Evolutionary conservation across 2,329 filamentous ascomycete genomes (phyloP).

Genomic region (Fusarium odoratissimum): DNA sequence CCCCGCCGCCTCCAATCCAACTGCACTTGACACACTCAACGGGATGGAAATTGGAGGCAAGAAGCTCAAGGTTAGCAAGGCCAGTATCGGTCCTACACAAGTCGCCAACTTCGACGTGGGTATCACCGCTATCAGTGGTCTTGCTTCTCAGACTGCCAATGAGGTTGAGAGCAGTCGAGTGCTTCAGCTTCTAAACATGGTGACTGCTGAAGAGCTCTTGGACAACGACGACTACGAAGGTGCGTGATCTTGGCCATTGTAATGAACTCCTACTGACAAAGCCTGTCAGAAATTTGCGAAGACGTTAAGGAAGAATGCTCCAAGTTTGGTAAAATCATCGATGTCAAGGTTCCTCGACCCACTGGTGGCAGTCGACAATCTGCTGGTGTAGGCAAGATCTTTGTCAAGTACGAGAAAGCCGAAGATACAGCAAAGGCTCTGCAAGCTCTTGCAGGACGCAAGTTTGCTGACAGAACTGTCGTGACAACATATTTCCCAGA

Average conservation of each 20-base stretch:
- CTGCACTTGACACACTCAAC: slow-evolving; percentile 90
- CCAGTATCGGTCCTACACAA: slow-evolving; percentile 94
- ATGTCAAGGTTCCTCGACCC: slow-evolving; percentile 94
- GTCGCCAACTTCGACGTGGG: slow-evolving; percentile 92
- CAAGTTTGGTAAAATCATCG: slow-evolving; percentile 87
- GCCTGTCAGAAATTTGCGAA: slow-evolving; percentile 85
- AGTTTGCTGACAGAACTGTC: slow-evolving; percentile 96
- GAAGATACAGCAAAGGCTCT: slow-evolving; percentile 87
- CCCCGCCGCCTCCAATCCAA: slow-evolving; percentile 74
- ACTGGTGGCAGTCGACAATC: slow-evolving; percentile 84
- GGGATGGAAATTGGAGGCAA: slow-evolving; percentile 93
- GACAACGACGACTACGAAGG: slow-evolving; percentile 96
- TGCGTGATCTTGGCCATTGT: slow-evolving; percentile 53
- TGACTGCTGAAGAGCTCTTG: slow-evolving; percentile 93
- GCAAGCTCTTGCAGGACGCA: slow-evolving; percentile 89
- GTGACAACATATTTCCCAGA: slow-evolving; percentile 97
- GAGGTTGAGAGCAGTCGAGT: slow-evolving; percentile 86
- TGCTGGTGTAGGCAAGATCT: slow-evolving; percentile 96
- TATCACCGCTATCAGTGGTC: slow-evolving; percentile 97
- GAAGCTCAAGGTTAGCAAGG: slow-evolving; percentile 85
- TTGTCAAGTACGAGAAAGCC: slow-evolving; percentile 86
- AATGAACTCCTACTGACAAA: slow-evolving; percentile 49
- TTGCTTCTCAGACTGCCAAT: slow-evolving; percentile 86
- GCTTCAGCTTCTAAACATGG: slow-evolving; percentile 96
- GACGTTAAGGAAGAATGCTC: slow-evolving; percentile 93